Base-by-base conservation (phyloP, 2,329 filamentous ascomycete species). In the Zelopaecilomyces penicillatus region DNA sequence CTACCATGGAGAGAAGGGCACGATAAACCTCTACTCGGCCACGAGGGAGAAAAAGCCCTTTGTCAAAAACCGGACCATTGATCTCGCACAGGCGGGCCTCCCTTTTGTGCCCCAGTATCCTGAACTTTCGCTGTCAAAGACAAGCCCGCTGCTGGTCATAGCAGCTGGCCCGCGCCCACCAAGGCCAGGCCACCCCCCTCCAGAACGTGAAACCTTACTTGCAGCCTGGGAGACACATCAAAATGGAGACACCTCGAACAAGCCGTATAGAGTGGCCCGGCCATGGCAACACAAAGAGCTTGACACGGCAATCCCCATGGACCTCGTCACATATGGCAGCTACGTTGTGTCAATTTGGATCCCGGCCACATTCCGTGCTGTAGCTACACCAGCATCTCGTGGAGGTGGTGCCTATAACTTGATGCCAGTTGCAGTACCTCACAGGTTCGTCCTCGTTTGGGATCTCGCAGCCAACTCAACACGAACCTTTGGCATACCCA, bases 311-410 rank as follows among this genome's bases (percentile, higher is more conserved):
- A 56, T 68, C 2, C 65, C 66, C 1, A 59, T 54, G 8, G 58
- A 61, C 12, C 56, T 69, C 2, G 56, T 56, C 3, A 62, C 65
- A 0, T 66, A 67, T 46, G 66, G 65, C 12, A 64, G 59, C 44
- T 55, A 63, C 0, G 61, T 63, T 5, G 62, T 67, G 1, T 68
- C 65, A 6, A 63, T 68, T 28, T 69, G 66, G 66, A 65, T 67
- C 38, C 64, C 65, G 0, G 64, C 66, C 4, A 58, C 52, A 30
- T 66, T 64, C 49, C 60, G 58, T 10, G 59, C 62, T 8, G 54
- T 66, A 6, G 59, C 62, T 8, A 54, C 66, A 6, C 56, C 58
- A 1, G 54, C 56, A 6, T 50, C 58, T 4, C 52, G 54, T 3
- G 40, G 54, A 2, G 54, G 54, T 2, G 58, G 58, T 2, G 60